A percentile compares a stretch with the other conserved stretches of the same genome.
These are phyloP conservation scores for Cylindrotheca closterium DNA, from an alignment of 108 stramenopile genomes.

Conservation along the genomic window DNA sequence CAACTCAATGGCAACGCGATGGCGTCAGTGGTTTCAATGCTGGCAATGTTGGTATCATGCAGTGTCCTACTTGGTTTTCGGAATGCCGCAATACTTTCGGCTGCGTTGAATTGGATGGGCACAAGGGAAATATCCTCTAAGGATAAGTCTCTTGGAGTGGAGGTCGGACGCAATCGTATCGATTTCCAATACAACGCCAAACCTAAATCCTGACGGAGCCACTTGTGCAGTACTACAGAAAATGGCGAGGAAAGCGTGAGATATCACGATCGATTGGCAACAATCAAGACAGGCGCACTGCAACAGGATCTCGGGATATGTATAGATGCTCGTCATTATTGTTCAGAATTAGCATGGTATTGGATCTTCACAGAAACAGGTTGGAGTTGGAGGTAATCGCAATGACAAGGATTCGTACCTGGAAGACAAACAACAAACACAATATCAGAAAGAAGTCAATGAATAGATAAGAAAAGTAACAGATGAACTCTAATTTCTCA, in stretches of 20 bases:
- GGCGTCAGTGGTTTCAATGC: no score
- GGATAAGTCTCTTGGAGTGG: not conserved
- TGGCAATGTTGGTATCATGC: no score
- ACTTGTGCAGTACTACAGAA: slow-evolving; percentile 6
- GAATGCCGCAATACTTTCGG: not conserved
- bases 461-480: no score
- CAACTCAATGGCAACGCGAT: no score
- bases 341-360: slow-evolving; percentile 65
- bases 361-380: slow-evolving; percentile 30
- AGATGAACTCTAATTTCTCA: slow-evolving; percentile 28
- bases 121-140: not conserved
- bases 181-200: slow-evolving; percentile 9
- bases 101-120: not conserved
- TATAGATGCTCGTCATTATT: slow-evolving; percentile 22
- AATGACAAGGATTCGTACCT: no score
- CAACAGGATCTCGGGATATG: no score
- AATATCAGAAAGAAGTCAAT: no score
- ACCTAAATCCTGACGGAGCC: slow-evolving; percentile 7
- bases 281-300: no score
- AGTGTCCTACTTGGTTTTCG: no score
- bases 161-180: slow-evolving; percentile 6
- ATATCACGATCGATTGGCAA: not conserved
- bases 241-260: not conserved
- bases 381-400: no score
- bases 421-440: no score